These are phyloP conservation scores for Striga hermonthica DNA, from an alignment of 305 asterid genomes.

Conservation along the genomic window DNA sequence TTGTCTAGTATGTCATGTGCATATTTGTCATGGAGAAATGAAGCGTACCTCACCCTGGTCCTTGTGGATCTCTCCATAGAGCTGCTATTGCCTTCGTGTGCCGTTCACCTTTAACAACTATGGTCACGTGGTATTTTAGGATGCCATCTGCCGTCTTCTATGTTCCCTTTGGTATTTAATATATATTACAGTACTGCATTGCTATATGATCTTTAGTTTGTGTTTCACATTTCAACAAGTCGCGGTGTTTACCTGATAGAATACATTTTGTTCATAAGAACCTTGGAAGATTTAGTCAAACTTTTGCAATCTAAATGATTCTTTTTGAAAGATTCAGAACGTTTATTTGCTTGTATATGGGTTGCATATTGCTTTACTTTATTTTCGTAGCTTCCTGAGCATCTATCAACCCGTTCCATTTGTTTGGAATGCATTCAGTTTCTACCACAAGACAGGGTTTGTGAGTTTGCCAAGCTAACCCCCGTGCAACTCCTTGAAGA, in stretches of 20 bases:
- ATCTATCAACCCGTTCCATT: constrained; percentile 24
- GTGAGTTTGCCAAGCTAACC: constrained; percentile 96
- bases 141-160: constrained; percentile 6
- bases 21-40: too few species aligned
- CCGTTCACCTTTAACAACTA: too few species aligned
- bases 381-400: constrained; percentile 25
- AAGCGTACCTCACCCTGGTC: too few species aligned
- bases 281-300: not conserved
- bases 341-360: constrained; percentile 11
- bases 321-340: constrained; percentile 6
- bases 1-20: not conserved
- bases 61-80: too few species aligned
- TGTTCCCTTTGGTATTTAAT: not conserved
- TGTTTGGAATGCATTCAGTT: constrained; percentile 54
- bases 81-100: too few species aligned
- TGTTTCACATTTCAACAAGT: not conserved
- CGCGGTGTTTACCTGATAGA: not conserved
- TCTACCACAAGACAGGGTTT: constrained; percentile 97
- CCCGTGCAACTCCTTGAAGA: constrained; percentile 94
- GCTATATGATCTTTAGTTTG: not conserved
- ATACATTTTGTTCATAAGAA: not conserved
- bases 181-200: not conserved
- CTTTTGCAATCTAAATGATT: constrained; percentile 8
- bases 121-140: not conserved
- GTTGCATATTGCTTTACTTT: constrained; percentile 15